Evolutionary conservation across 2,329 filamentous ascomycete genomes (phyloP).

Genomic region (Hortaea sp.): DNA sequence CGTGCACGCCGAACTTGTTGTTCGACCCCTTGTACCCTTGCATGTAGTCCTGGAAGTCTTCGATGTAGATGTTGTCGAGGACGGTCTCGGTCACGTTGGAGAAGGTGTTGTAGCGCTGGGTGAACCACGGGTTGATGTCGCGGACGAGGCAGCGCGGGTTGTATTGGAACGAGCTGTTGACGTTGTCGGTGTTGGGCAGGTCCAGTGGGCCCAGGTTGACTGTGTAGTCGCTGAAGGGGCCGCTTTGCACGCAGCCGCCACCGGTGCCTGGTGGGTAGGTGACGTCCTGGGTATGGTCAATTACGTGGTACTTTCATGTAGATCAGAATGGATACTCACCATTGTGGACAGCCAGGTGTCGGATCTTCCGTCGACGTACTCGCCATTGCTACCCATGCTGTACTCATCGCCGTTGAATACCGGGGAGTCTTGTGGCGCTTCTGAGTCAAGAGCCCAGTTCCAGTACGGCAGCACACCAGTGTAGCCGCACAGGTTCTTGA

Average conservation of each 20-base stretch:
- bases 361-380: constrained; percentile 15
- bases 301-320: neutral
- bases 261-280: constrained; percentile 39
- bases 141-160: constrained; percentile 17
- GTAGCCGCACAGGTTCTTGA: constrained; percentile 35
- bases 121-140: constrained; percentile 16
- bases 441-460: constrained; percentile 22
- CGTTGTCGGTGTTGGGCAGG: constrained; percentile 20
- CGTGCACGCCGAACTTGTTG: constrained; percentile 31
- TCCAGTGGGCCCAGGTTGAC: constrained; percentile 23
- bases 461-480: constrained; percentile 29
- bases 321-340: constrained; percentile 1
- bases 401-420: constrained; percentile 47
- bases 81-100: constrained; percentile 16
- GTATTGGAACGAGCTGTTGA: constrained; percentile 14
- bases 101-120: constrained; percentile 11
- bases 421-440: constrained; percentile 31
- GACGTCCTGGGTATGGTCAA: neutral
- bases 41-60: constrained; percentile 18
- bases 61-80: constrained; percentile 16
- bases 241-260: constrained; percentile 44
- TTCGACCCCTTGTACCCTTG: constrained; percentile 21
- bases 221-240: constrained; percentile 41
- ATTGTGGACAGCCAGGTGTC: constrained; percentile 16
- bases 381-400: constrained; percentile 25